phyloP scores from a whole-genome alignment of 1,284 basidiomycete genomes.

The Leccinum solheimii region DNA sequence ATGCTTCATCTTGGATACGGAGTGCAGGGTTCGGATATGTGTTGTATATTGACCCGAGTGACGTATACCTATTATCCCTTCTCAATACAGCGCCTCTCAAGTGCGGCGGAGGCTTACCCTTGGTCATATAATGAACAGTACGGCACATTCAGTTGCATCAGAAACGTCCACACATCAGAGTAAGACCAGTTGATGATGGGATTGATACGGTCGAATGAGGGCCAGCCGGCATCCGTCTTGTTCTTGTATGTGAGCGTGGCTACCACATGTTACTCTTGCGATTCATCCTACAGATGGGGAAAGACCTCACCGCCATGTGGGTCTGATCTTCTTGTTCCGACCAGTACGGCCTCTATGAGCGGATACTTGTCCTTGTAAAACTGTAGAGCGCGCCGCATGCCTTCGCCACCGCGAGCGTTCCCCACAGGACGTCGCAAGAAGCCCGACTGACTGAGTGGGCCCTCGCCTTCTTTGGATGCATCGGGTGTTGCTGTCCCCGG shows the following conservation, averaged over 20 bases:
- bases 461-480: slow-evolving; percentile 5
- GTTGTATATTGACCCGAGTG: slow-evolving; percentile 92
- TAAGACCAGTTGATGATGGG: slow-evolving; percentile 97
- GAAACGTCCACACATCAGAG: slow-evolving; percentile 85
- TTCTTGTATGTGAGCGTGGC: slow-evolving; percentile 70
- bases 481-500: slow-evolving; percentile 27
- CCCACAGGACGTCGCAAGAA: slow-evolving; percentile 37
- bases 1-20: slow-evolving; percentile 37
- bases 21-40: slow-evolving; percentile 91
- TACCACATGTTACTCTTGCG: slow-evolving; percentile 29
- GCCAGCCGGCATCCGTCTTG: slow-evolving; percentile 88
- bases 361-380: slow-evolving; percentile 70
- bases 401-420: slow-evolving; percentile 63
- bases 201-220: slow-evolving; percentile 87
- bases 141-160: slow-evolving; percentile 72
- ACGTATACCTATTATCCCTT: slow-evolving; percentile 76
- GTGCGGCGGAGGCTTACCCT: slow-evolving; percentile 58
- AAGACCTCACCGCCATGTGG: slow-evolving; percentile 83
- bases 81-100: background rate
- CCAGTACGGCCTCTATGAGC: slow-evolving; percentile 76
- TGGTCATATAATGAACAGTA: slow-evolving; percentile 92
- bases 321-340: slow-evolving; percentile 87
- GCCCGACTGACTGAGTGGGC: background rate
- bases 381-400: slow-evolving; percentile 82
- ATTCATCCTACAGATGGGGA: background rate